Evolutionary conservation across 495 filamentous ascomycete species (phyloP).

Genomic region (Penicillium parvum): DNA sequence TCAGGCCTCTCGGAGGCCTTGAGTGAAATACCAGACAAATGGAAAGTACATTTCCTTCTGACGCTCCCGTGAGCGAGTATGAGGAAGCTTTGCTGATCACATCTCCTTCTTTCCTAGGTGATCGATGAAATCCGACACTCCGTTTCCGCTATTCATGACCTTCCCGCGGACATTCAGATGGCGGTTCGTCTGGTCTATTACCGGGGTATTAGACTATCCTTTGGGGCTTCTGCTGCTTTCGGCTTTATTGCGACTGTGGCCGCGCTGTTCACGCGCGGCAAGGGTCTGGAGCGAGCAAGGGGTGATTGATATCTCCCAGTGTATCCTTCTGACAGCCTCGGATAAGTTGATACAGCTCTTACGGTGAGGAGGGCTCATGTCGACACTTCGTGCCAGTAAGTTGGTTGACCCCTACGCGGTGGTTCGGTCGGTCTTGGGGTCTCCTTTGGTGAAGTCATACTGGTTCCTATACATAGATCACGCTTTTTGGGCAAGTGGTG

Average conservation of each 20-base stretch:
- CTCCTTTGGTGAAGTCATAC: too few species aligned
- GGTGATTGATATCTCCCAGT: constrained; percentile 2
- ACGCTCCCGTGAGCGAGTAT: constrained; percentile 1
- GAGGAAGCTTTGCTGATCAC: constrained; percentile 23
- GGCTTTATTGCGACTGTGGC: constrained; percentile 47
- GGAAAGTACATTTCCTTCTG: constrained; percentile 53
- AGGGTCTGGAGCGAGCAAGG: constrained; percentile 31
- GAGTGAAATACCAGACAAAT: constrained; percentile 60
- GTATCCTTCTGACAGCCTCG: too few species aligned
- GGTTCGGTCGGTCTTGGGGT: too few species aligned
- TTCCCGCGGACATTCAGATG: constrained; percentile 56
- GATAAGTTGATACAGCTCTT: background rate
- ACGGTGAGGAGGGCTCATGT: background rate
- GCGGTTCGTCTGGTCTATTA: constrained; percentile 57
- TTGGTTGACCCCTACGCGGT: background rate
- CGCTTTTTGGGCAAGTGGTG: too few species aligned
- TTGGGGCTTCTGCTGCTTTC: constrained; percentile 50
- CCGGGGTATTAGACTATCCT: constrained; percentile 51
- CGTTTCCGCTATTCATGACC: constrained; percentile 47
- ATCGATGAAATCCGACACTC: constrained; percentile 61
- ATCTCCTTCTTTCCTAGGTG: constrained; percentile 33
- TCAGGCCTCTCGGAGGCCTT: constrained; percentile 52
- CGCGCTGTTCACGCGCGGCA: constrained; percentile 47
- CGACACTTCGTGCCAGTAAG: background rate
- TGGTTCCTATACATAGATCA: too few species aligned